Evolutionary conservation across 2,329 filamentous ascomycete genomes (phyloP).

Genomic region (Domatiomyces catenatus): DNA sequence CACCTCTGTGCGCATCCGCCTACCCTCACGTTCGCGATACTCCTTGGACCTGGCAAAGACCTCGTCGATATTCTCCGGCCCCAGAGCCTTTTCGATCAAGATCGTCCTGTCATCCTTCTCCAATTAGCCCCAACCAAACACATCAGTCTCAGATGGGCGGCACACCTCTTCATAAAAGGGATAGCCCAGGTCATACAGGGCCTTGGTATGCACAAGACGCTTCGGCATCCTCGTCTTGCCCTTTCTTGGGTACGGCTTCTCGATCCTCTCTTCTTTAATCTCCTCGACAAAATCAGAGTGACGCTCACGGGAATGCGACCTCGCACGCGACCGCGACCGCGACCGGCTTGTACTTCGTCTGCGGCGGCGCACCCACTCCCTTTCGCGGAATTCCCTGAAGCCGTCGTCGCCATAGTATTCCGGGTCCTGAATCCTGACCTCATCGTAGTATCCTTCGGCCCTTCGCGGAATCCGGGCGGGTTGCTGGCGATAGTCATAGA

Average conservation of each 20-base stretch:
- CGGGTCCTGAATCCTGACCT: slow-evolving; percentile 52
- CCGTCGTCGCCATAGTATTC: slow-evolving; percentile 58
- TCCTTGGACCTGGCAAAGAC: slow-evolving; percentile 69
- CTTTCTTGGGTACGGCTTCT: slow-evolving; percentile 53
- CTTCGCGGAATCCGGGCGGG: slow-evolving; percentile 42
- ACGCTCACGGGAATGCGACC: slow-evolving; percentile 12
- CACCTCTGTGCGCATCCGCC: background rate
- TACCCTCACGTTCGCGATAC: slow-evolving; percentile 34
- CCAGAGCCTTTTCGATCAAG: slow-evolving; percentile 68
- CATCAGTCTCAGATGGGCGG: slow-evolving; percentile 2
- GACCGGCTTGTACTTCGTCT: slow-evolving; percentile 20
- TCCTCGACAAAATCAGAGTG: slow-evolving; percentile 15
- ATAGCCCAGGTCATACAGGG: slow-evolving; percentile 71
- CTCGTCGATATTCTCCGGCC: slow-evolving; percentile 82
- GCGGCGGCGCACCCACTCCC: slow-evolving; percentile 37
- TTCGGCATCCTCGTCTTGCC: slow-evolving; percentile 82
- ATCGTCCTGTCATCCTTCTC: slow-evolving; percentile 54
- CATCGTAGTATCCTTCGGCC: slow-evolving; percentile 45
- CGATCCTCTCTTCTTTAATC: slow-evolving; percentile 32
- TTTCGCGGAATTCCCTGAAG: slow-evolving; percentile 50
- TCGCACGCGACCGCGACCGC: background rate
- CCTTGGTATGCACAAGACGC: slow-evolving; percentile 62
- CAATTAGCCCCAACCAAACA: slow-evolving; percentile 21
- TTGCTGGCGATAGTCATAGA: slow-evolving; percentile 24
- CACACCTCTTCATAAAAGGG: slow-evolving; percentile 73